A percentile compares a stretch with the other conserved stretches of the same genome.
phyloP scores from a whole-genome alignment of 169 alveolate species.

The Cryptosporidium parvum region DNA sequence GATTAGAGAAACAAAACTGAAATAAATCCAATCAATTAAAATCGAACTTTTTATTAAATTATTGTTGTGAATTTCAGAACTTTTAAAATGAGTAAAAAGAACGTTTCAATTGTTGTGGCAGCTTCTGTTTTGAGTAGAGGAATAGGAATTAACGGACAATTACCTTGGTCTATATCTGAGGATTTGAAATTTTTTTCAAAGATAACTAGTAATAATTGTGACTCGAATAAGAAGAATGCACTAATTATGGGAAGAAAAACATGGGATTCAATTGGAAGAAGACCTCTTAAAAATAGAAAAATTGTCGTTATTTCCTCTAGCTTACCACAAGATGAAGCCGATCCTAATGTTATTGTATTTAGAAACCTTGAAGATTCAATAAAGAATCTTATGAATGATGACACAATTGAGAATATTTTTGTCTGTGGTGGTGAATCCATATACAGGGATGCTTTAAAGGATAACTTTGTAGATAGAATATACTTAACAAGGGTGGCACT shows the following conservation, averaged over 20 bases:
- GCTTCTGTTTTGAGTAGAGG: slow-evolving; percentile 38
- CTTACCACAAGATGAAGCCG: slow-evolving; percentile 75
- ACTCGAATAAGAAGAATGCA: slow-evolving; percentile 82
- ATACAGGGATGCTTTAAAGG: slow-evolving; percentile 84
- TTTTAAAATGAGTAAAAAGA: neutral
- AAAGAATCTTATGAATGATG: slow-evolving; percentile 56
- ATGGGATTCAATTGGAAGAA: slow-evolving; percentile 92
- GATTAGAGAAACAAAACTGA: neutral
- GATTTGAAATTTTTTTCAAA: slow-evolving; percentile 29
- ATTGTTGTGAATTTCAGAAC: neutral
- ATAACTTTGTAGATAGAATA: slow-evolving; percentile 80
- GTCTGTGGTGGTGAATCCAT: slow-evolving; percentile 91
- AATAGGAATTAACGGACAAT: slow-evolving; percentile 23
- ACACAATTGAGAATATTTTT: slow-evolving; percentile 82
- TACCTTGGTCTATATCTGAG: slow-evolving; percentile 60
- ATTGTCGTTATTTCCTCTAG: slow-evolving; percentile 89
- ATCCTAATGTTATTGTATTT: slow-evolving; percentile 77
- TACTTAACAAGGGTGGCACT: slow-evolving; percentile 89
- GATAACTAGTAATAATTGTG: slow-evolving; percentile 17
- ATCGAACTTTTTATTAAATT: neutral
- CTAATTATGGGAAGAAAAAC: slow-evolving; percentile 96
- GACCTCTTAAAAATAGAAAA: slow-evolving; percentile 89
- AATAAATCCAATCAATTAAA: neutral
- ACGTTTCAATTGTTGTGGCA: slow-evolving; percentile 34
- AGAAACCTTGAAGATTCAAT: slow-evolving; percentile 80